Percentiles rank a stretch among this genome's conserved stretches.
Conservation (phyloP, 768 basidiomycete species). For the Hirschioporus abietinus region DNA sequence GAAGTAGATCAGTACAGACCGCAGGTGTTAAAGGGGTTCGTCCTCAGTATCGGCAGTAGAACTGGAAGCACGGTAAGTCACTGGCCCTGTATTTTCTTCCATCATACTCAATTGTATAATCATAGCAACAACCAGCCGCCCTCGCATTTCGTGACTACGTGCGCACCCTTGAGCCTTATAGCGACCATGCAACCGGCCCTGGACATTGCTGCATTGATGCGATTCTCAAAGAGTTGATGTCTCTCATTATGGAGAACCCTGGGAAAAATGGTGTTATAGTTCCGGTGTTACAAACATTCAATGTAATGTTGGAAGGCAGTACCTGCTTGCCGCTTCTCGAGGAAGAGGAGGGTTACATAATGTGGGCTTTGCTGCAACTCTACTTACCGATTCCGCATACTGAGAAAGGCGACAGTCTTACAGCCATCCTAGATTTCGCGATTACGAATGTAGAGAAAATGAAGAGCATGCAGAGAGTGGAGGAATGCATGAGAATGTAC, state of each 20-base stretch:
- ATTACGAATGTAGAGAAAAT: conserved; percentile 59
- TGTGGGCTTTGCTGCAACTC: conserved; percentile 35
- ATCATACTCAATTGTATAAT: conserved; percentile 10
- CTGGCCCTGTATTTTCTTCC: conserved; percentile 10
- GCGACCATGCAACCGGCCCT: neutral
- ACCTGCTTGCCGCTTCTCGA: conserved; percentile 45
- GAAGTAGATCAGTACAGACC: conserved; percentile 57
- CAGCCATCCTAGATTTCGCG: conserved; percentile 47
- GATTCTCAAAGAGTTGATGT: conserved; percentile 41
- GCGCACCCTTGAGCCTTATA: conserved; percentile 15
- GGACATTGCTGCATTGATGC: neutral
- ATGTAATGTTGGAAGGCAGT: conserved; percentile 66
- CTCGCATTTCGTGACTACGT: conserved; percentile 56
- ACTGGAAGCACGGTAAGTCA: conserved; percentile 77
- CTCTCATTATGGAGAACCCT: conserved; percentile 46
- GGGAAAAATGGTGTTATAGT: conserved; percentile 69
- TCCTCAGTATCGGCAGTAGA: conserved; percentile 77
- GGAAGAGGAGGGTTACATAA: conserved; percentile 40
- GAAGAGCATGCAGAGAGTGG: conserved; percentile 81
- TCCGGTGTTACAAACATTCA: conserved; percentile 76
- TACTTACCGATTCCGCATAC: conserved; percentile 11
- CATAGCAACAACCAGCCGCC: conserved; percentile 65
- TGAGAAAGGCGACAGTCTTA: conserved; percentile 37
- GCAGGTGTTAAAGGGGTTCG: conserved; percentile 60
- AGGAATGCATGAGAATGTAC: conserved; percentile 81